Evolutionary conservation across 257 asterid genomes (phyloP), one percentile per base, ranked within the genome.

Genomic region (Phtheirospermum japonicum): DNA sequence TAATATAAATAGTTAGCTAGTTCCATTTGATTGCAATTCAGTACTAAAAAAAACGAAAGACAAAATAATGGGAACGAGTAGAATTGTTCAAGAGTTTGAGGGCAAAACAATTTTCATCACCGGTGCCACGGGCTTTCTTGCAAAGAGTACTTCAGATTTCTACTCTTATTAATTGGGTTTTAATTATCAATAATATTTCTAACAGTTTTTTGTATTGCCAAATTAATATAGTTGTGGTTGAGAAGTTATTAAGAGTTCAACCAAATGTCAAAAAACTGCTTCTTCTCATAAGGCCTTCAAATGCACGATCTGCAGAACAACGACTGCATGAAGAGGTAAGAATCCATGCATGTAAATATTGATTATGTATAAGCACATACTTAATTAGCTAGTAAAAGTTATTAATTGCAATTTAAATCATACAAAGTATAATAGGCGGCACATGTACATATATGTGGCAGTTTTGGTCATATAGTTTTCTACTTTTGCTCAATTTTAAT

Each of bases 71-170:
- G 81, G 75, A 55, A 72, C 57, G 14, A 64, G 9, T 65, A 32
- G 63, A 7, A 70, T 67, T 58, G 2, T 67, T 49, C 72, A 70
- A n/a, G 62, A 70, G 63, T 70, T 81, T 30, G 75, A 79, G 53
- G 85, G 77, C 50, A 81, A 77, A 74, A 74, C 85, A 36, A 79
- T 84, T 68, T 74, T 84, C 52, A 77, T 84, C 62, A 84, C 87
- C 3, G 90, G 87, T 33, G 75, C 83, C 37, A 80, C 86, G 49
- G 90, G 90, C 11, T 83, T 80, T 57, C 76, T 80, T 1, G 90
- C 85, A 28, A 83, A 83, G 69, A 39, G 87, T 78, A 26, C 23
- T 12, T 39, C 42, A 39, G 52, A 20, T 58, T 64, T 59, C 23
- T 45, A 23, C 58, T 28, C 36, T 52, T 19, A 18, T 50, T 1